Conservation (phyloP, 345 rosid genomes). For the Cardamine resedifolia region DNA sequence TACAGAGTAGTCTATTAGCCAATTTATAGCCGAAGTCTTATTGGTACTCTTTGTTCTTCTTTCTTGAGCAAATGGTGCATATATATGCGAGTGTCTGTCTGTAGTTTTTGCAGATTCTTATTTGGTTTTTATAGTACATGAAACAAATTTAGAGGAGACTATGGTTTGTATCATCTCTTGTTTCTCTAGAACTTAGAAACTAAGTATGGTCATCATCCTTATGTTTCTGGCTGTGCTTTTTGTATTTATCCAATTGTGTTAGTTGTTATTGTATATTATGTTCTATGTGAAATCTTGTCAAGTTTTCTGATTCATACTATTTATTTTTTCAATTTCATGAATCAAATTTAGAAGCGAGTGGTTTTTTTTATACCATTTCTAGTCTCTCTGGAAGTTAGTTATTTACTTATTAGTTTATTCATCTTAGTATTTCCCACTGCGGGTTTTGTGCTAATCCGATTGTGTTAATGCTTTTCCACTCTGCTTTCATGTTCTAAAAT, state of each 20-base stretch:
- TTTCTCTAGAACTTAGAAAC: neutral
- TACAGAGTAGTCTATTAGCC: neutral
- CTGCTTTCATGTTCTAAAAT: neutral
- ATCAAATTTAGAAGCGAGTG: neutral
- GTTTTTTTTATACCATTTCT: neutral
- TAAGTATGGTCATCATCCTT: too few relatives aligned
- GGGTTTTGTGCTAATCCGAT: too few relatives aligned
- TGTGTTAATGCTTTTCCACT: neutral
- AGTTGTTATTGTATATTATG: neutral
- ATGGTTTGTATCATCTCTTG: neutral
- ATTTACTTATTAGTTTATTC: neutral
- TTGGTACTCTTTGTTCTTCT: neutral
- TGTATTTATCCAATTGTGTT: neutral
- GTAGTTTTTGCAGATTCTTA: neutral
- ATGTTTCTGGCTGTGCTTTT: neutral
- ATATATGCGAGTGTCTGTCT: neutral
- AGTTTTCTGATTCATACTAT: neutral
- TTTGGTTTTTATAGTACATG: neutral
- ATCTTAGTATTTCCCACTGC: neutral
- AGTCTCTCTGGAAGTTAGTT: neutral
- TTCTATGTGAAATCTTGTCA: neutral
- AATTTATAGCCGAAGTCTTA: neutral
- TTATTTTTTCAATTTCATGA: neutral
- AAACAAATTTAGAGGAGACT: neutral
- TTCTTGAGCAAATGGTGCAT: slow-evolving; percentile 9